Conservation (phyloP, 2,329 filamentous ascomycete genomes). For the Venturia aucupariae region DNA sequence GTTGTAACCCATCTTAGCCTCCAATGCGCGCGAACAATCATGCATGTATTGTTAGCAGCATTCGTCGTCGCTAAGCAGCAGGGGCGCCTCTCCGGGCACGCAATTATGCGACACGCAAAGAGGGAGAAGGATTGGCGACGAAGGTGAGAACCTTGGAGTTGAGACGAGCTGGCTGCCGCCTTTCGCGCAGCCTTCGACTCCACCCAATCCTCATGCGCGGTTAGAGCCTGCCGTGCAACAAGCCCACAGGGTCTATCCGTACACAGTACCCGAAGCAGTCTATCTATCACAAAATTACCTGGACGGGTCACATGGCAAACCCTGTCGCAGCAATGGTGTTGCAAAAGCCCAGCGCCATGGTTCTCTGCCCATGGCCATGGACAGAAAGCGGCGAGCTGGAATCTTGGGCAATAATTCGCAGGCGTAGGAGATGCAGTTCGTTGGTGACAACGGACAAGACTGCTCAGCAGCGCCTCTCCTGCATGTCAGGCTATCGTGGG, state of each 20-base stretch:
- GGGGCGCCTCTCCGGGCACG: neutral
- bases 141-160: neutral
- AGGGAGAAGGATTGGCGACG: neutral
- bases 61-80: neutral
- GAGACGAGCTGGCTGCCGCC: slow-evolving; percentile 4
- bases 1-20: neutral
- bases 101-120: neutral
- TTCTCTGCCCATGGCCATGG: neutral
- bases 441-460: neutral
- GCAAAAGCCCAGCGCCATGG: neutral
- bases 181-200: neutral
- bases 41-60: slow-evolving; percentile 3
- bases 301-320: neutral
- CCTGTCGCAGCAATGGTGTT: neutral
- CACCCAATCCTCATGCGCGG: neutral
- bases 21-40: neutral
- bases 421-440: neutral
- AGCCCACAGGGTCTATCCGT: neutral
- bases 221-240: neutral
- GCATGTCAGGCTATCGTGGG: no score
- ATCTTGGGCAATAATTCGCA: neutral
- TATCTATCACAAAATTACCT: neutral
- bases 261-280: neutral
- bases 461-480: neutral
- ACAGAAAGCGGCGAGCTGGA: neutral